A percentile compares a stretch with the other conserved stretches of the same genome.
Evolutionary conservation across 2,329 filamentous ascomycete species (phyloP).

Genomic region (Arthrobotrys sinensis): DNA sequence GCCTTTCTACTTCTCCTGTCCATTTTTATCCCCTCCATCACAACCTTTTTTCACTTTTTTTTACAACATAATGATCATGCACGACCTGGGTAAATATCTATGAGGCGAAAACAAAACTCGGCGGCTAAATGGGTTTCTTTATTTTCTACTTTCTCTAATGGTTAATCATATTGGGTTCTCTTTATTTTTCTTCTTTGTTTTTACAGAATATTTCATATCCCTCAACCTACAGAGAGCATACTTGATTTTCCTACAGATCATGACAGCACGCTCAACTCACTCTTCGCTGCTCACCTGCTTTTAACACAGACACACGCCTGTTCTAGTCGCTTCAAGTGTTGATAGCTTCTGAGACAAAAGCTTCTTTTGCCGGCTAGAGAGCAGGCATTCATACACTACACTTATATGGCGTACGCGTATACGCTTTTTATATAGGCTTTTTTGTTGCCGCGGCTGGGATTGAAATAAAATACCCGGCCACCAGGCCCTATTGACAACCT

Average conservation of each 20-base stretch:
- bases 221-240: slow-evolving; percentile 25
- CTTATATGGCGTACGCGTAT: background rate
- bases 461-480: background rate
- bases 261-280: slow-evolving; percentile 12
- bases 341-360: slow-evolving; percentile 36
- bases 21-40: slow-evolving; percentile 11
- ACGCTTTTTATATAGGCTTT: slow-evolving; percentile 1
- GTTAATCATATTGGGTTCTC: slow-evolving; percentile 43
- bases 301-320: slow-evolving; percentile 14
- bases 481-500: background rate
- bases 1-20: slow-evolving; percentile 20
- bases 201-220: slow-evolving; percentile 14
- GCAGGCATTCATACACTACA: slow-evolving; percentile 4
- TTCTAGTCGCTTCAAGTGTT: slow-evolving; percentile 23
- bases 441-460: background rate
- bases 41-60: slow-evolving; percentile 14
- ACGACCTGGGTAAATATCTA: slow-evolving; percentile 57
- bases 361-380: slow-evolving; percentile 24
- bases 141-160: slow-evolving; percentile 31
- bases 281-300: slow-evolving; percentile 3
- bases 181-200: slow-evolving; percentile 6
- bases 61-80: slow-evolving; percentile 55
- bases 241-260: background rate
- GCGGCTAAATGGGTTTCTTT: slow-evolving; percentile 44
- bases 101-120: slow-evolving; percentile 53